A percentile compares a stretch with the other conserved stretches of the same genome.
These are phyloP conservation scores for Leishmania lainsoni DNA, from an alignment of 208 protist species.

Conservation along the genomic window DNA sequence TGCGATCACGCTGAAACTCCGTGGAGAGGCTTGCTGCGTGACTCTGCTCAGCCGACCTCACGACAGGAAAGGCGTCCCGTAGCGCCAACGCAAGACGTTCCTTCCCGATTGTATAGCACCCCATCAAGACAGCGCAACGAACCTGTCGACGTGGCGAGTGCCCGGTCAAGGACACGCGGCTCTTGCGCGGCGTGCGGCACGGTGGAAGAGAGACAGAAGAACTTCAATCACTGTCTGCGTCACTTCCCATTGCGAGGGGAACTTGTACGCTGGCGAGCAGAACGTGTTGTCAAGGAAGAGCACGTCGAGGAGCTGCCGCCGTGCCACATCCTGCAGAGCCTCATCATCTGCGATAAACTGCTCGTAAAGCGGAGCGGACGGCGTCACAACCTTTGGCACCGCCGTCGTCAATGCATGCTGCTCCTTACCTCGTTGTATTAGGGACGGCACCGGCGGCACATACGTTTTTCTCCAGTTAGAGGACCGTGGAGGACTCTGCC, in stretches of 20 bases:
- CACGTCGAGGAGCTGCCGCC: slow-evolving; percentile 50
- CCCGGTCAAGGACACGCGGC: not conserved
- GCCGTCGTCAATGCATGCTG: not conserved
- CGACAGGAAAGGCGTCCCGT: slow-evolving; percentile 52
- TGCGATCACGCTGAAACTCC: not conserved
- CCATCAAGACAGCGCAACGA: slow-evolving; percentile 82
- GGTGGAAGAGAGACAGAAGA: slow-evolving; percentile 44
- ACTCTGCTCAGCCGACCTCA: not conserved
- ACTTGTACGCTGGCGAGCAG: slow-evolving; percentile 78
- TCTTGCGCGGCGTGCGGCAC: slow-evolving; percentile 6
- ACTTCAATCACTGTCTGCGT: slow-evolving; percentile 54
- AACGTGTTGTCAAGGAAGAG: slow-evolving; percentile 95
- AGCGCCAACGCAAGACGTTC: slow-evolving; percentile 84
- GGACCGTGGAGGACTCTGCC: slow-evolving; percentile 7
- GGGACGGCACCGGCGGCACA: not conserved
- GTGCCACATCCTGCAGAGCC: slow-evolving; percentile 40
- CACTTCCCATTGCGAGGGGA: slow-evolving; percentile 71
- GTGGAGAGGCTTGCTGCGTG: no score
- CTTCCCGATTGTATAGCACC: slow-evolving; percentile 92
- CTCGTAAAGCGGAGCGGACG: slow-evolving; percentile 42
- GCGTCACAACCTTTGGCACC: not conserved
- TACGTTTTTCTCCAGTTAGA: not conserved
- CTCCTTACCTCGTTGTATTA: not conserved
- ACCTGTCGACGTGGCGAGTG: slow-evolving; percentile 9
- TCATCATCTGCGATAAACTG: slow-evolving; percentile 58